phyloP scores from a whole-genome alignment of 371 early-diverging fungal genomes.

The Mortierella sp. region DNA sequence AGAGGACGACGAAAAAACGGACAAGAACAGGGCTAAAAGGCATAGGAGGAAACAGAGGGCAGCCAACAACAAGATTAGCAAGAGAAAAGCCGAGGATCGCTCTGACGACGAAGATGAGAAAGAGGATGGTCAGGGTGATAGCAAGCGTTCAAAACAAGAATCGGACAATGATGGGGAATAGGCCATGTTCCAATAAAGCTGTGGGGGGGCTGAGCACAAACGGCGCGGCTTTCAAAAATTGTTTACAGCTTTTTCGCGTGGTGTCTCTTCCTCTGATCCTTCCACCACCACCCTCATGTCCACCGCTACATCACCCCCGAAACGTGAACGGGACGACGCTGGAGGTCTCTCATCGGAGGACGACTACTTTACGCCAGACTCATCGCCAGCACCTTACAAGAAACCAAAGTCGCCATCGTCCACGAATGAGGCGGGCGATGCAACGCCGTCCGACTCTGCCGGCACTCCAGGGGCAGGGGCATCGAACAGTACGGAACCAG shows the following conservation, averaged over 20 bases:
- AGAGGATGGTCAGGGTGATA: conserved; percentile 8
- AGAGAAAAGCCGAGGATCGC: conserved; percentile 15
- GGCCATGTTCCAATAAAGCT: too few species aligned
- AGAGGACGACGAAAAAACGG: conserved; percentile 83
- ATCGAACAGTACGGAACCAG: conserved; percentile 6
- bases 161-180: conserved; percentile 18
- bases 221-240: too few species aligned
- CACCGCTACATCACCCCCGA: conserved; percentile 32
- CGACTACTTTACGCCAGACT: conserved; percentile 43
- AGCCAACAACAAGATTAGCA: conserved; percentile 40
- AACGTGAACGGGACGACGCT: conserved; percentile 41
- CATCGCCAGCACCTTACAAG: conserved; percentile 41
- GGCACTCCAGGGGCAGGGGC: background rate
- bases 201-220: too few species aligned
- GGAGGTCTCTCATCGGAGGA: conserved; percentile 31
- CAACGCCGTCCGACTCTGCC: background rate
- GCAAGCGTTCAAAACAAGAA: conserved; percentile 16
- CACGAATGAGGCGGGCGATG: background rate
- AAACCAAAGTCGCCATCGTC: conserved; percentile 41
- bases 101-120: conserved; percentile 14
- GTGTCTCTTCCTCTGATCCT: conserved; percentile 1
- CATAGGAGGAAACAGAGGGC: conserved; percentile 70
- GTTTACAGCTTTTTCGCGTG: background rate
- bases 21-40: conserved; percentile 87
- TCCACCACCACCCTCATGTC: conserved; percentile 29